Conservation (phyloP, 768 basidiomycete species). For the Trametes villosa region DNA sequence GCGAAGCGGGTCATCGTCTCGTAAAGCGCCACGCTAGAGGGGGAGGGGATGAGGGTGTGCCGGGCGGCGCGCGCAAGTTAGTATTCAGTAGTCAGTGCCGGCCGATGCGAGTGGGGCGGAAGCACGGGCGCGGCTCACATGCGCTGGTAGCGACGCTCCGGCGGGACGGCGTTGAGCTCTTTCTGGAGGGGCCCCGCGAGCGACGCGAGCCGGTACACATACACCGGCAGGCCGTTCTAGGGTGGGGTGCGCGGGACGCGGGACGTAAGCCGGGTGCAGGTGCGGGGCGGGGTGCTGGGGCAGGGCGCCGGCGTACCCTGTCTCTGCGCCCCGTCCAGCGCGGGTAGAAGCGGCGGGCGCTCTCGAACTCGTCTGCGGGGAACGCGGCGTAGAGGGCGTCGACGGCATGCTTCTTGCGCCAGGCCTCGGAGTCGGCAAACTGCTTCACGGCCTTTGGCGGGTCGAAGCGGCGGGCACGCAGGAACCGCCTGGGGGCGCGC, state of each 20-base stretch:
- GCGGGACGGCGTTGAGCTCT: conserved; percentile 58
- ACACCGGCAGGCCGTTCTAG: conserved; percentile 71
- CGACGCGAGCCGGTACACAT: conserved; percentile 76
- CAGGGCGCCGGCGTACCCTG: conserved; percentile 49
- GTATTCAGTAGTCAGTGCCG: background rate
- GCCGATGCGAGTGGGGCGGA: background rate
- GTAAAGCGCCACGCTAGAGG: conserved; percentile 60
- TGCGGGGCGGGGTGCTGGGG: background rate
- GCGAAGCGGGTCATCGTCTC: conserved; percentile 70
- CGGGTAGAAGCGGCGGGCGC: conserved; percentile 68
- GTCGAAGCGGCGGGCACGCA: conserved; percentile 78
- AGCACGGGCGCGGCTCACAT: conserved; percentile 55
- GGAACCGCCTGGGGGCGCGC: conserved; percentile 62
- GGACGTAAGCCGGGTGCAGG: background rate
- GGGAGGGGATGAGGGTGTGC: background rate
- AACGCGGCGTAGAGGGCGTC: conserved; percentile 66
- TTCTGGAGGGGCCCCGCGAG: conserved; percentile 56
- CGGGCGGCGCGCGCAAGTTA: background rate
- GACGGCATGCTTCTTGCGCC: conserved; percentile 68
- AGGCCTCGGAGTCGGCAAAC: conserved; percentile 67
- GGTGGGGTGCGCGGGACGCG: background rate
- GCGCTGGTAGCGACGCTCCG: conserved; percentile 64
- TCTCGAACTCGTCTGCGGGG: conserved; percentile 61
- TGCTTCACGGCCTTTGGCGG: conserved; percentile 66
- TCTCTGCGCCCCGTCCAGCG: conserved; percentile 82